A percentile compares a stretch with the other conserved stretches of the same genome.
phyloP scores from a whole-genome alignment of 2,329 filamentous ascomycete genomes.

The Fusarium continuum region DNA sequence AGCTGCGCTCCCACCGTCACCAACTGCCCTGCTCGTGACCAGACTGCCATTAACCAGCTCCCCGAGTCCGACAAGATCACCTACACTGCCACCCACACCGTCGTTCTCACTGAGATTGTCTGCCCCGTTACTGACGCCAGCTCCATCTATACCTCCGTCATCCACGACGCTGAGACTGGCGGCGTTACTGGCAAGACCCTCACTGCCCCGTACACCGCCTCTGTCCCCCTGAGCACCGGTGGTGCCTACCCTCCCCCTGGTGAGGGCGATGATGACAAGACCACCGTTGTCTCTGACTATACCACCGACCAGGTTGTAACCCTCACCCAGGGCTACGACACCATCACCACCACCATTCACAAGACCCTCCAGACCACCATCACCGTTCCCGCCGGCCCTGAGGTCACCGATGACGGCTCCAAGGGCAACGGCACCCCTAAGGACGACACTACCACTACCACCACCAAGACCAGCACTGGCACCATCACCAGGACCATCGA shows the following conservation, averaged over 20 bases:
- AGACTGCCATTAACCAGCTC: slow-evolving; percentile 48
- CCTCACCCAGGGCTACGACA: slow-evolving; percentile 48
- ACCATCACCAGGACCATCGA: slow-evolving; percentile 50
- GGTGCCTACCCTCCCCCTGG: slow-evolving; percentile 44
- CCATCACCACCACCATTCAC: slow-evolving; percentile 56
- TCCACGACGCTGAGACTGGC: slow-evolving; percentile 49
- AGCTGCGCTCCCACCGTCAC: slow-evolving; percentile 66
- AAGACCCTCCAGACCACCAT: slow-evolving; percentile 54
- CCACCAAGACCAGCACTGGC: slow-evolving; percentile 49
- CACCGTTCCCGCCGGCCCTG: slow-evolving; percentile 39
- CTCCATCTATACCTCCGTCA: slow-evolving; percentile 53
- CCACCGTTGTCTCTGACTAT: slow-evolving; percentile 43
- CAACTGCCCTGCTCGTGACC: slow-evolving; percentile 58
- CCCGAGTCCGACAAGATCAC: slow-evolving; percentile 49
- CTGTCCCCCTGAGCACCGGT: slow-evolving; percentile 48
- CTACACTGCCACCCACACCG: slow-evolving; percentile 51
- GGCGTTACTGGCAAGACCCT: slow-evolving; percentile 49
- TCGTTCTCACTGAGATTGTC: slow-evolving; percentile 53
- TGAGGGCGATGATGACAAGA: slow-evolving; percentile 30
- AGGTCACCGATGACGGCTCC: slow-evolving; percentile 29
- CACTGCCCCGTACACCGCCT: slow-evolving; percentile 29
- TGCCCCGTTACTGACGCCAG: slow-evolving; percentile 57
- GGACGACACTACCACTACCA: slow-evolving; percentile 51
- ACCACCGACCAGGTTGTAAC: slow-evolving; percentile 49
- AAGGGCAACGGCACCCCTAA: slow-evolving; percentile 32